Evolutionary conservation across 768 basidiomycete species (phyloP), one percentile per base, ranked within the genome.

Genomic region (Aureoboletus auriporus): DNA sequence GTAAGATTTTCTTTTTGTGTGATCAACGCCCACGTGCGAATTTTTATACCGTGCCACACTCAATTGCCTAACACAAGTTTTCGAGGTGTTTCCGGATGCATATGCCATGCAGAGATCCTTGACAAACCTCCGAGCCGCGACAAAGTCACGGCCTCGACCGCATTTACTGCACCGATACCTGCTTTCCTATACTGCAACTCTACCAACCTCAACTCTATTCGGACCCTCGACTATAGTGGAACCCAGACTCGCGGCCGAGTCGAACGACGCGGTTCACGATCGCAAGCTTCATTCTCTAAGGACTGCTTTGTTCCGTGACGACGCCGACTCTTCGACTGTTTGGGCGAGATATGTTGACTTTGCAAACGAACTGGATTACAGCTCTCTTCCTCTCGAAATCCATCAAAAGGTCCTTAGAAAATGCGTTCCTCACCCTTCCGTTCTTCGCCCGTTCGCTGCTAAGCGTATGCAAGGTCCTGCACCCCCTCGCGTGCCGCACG

Each of bases 381-480:
- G 76, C 28, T 62, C 62, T 12, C 68, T 89, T 35, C 84, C 88
- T 11, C 64, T 86, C 23, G 74, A 83, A 52, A 52, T 84, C 16
- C 88, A 90, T 67, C 84, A 82, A 57, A 68, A 72, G 35, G 86
- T 87, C 47, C 76, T 91, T 17, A 79, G 85, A 35, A 78, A 73
- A 50, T 88, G 85, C 58, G 78, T 82, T 1, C 77, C 77, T 5
- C 61, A 77, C 2, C 66, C 72, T 27, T 57, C 67, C 12, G 51
- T 69, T 26, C 68, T 85, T 26, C 81, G 83, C 27, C 56, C 63
- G 6, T 62, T 71, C 16, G 62, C 73, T n/a, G 70, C 73, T 3
- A 71, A 65, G 31, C 70, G 72, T 26, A 61, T 80, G 50, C 64
- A 65, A 46, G 62, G 61, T 12, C 71, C 71, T 26, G 63, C 71